Base-by-base conservation (phyloP, 805 yeast species). In the Spathaspora passalidarum region DNA sequence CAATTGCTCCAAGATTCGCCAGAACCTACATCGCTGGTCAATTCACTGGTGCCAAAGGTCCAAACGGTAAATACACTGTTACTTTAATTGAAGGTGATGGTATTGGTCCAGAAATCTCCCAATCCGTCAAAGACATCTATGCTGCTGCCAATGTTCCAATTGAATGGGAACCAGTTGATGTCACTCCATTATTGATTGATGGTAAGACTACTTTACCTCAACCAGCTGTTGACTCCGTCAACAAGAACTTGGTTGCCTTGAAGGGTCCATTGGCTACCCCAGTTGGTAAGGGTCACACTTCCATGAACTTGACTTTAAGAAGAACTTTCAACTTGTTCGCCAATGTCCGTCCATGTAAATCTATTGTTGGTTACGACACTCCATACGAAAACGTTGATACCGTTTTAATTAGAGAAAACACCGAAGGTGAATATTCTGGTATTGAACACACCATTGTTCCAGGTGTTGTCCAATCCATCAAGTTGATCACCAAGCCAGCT, bases 401-500 rank as follows among this genome's bases (percentile, higher is more conserved):
- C 53, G 97, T 92, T 32, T 78, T 94, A 61, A 91, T 94, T 69
- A 90, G 99, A 81, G 99, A 94, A 78, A 94, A 94, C 83, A 92
- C 99, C 55, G 98, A 94, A 74, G 99, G 99, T 79, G 99, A 92
- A 76, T 92, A 92, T 78, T 91, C 97, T 25, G 99, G 99, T 75
- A 91, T 94, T 60, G 99, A 94, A 79, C 99, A 94, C 78, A 86
- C 89, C 54, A 90, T 94, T 55, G 95, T 90, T 47, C 97, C 97
- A 55, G 99, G 99, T 65, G 98, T 94, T 46, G 97, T 94, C 45
- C 98, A 94, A 78, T 88, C 96, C 53, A 92, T 92, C 75, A 94
- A 94, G 77, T 81, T 94, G 70, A 94, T 94, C 78, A 94, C 99
- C 63, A 86, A 85, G 66, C 90, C 88, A 48, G 98, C 98, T 48